Conservation (phyloP, 495 filamentous ascomycete genomes). For the Podospora appendiculata region DNA sequence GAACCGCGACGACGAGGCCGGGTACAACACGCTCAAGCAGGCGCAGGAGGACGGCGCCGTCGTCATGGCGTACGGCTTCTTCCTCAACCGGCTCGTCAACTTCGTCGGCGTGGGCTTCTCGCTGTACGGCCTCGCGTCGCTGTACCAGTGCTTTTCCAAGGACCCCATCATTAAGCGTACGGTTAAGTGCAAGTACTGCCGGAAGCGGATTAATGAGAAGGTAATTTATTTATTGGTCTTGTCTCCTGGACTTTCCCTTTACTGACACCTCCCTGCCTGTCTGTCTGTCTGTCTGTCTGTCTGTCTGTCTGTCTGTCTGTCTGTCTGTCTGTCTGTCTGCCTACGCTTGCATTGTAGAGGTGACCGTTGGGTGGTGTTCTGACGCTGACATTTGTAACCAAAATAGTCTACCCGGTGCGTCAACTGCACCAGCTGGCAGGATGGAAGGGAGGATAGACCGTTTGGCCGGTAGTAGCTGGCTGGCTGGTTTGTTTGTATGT, state of each 20-base stretch:
- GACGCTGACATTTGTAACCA: too few species aligned
- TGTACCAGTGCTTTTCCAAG: conserved; percentile 53
- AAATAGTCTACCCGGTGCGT: conserved; percentile 53
- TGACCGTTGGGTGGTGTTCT: neutral
- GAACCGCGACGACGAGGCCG: conserved; percentile 26
- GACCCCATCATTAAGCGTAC: conserved; percentile 65
- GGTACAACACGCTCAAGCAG: conserved; percentile 63
- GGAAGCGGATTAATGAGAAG: conserved; percentile 57
- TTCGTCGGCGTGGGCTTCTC: conserved; percentile 59
- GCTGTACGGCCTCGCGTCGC: conserved; percentile 57
- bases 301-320: too few species aligned
- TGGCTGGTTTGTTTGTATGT: neutral
- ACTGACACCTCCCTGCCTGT: too few species aligned
- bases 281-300: too few species aligned
- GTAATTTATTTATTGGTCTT: conserved; percentile 35
- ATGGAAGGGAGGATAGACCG: conserved; percentile 57
- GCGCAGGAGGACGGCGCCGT: conserved; percentile 65
- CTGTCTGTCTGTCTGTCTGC: too few species aligned
- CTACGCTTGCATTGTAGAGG: neutral
- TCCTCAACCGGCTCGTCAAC: conserved; percentile 58
- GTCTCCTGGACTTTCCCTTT: too few species aligned
- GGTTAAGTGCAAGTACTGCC: conserved; percentile 65
- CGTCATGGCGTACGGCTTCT: conserved; percentile 64
- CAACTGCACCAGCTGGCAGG: conserved; percentile 71
- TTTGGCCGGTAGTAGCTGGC: neutral